These are phyloP conservation scores for Colletotrichum sp. DNA, from an alignment of 2,329 filamentous ascomycete species.

Conservation along the genomic window DNA sequence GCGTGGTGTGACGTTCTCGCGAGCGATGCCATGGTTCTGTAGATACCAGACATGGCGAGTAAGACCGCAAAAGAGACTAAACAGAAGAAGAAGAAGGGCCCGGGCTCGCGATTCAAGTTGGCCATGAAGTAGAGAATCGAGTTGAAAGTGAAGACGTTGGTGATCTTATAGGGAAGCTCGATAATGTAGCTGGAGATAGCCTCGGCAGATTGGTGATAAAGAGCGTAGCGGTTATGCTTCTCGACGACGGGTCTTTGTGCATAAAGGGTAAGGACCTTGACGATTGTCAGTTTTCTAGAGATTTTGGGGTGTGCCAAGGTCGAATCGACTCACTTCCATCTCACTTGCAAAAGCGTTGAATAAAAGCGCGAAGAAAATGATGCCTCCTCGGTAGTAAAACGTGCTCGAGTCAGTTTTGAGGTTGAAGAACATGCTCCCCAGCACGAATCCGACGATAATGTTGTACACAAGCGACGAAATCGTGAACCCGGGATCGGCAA, in stretches of 20 bases:
- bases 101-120: slow-evolving; percentile 60
- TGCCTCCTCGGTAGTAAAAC: slow-evolving; percentile 50
- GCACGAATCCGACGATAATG: slow-evolving; percentile 50
- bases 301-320: neutral
- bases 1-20: slow-evolving; percentile 32
- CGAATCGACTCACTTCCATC: slow-evolving; percentile 21
- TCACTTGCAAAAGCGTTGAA: slow-evolving; percentile 33
- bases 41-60: slow-evolving; percentile 31
- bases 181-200: slow-evolving; percentile 67
- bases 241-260: slow-evolving; percentile 27
- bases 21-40: slow-evolving; percentile 31
- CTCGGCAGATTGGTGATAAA: slow-evolving; percentile 48
- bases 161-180: slow-evolving; percentile 66
- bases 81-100: slow-evolving; percentile 65
- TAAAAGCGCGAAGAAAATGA: slow-evolving; percentile 35
- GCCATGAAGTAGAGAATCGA: slow-evolving; percentile 70
- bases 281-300: neutral
- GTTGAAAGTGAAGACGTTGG: slow-evolving; percentile 64
- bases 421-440: slow-evolving; percentile 71
- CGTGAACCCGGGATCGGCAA: slow-evolving; percentile 67
- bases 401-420: slow-evolving; percentile 54
- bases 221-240: slow-evolving; percentile 30
- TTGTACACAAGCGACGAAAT: slow-evolving; percentile 63
- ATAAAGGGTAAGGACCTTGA: slow-evolving; percentile 23
- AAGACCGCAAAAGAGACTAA: slow-evolving; percentile 40